Percentiles rank a stretch among this genome's conserved stretches.
Evolutionary conservation across 2,329 filamentous ascomycete species (phyloP).

Genomic region (Lachnellula occidentalis): DNA sequence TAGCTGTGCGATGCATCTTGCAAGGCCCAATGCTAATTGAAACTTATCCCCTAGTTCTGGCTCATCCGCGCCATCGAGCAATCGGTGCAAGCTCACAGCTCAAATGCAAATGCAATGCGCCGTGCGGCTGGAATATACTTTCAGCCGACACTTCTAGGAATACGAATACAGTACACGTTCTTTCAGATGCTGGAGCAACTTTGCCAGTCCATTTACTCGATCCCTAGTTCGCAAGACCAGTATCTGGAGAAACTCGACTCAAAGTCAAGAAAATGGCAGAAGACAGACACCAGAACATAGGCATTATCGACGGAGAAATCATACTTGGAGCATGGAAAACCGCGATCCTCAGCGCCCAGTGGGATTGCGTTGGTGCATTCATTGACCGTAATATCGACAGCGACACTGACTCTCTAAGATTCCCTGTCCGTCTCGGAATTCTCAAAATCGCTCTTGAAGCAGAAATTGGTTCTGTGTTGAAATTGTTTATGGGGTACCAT

Average conservation of each 20-base stretch:
- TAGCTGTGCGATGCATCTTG: constrained; percentile 2
- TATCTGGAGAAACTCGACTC: background rate
- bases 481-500: background rate
- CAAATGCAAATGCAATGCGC: background rate
- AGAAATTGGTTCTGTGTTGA: background rate
- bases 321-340: background rate
- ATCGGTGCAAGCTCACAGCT: background rate
- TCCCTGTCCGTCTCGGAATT: background rate
- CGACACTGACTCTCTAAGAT: background rate
- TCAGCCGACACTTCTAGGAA: constrained; percentile 4
- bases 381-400: background rate
- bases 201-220: constrained; percentile 3
- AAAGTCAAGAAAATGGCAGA: background rate
- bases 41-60: constrained; percentile 2
- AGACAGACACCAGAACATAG: background rate
- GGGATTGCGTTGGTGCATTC: background rate
- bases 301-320: background rate
- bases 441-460: background rate
- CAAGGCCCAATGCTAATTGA: background rate
- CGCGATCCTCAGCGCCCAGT: background rate
- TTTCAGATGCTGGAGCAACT: constrained; percentile 2
- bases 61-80: background rate
- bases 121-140: background rate
- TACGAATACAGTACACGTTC: constrained; percentile 3
- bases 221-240: background rate